Evolutionary conservation across 2,329 filamentous ascomycete species (phyloP).

Genomic region (Aspergillus piperis): DNA sequence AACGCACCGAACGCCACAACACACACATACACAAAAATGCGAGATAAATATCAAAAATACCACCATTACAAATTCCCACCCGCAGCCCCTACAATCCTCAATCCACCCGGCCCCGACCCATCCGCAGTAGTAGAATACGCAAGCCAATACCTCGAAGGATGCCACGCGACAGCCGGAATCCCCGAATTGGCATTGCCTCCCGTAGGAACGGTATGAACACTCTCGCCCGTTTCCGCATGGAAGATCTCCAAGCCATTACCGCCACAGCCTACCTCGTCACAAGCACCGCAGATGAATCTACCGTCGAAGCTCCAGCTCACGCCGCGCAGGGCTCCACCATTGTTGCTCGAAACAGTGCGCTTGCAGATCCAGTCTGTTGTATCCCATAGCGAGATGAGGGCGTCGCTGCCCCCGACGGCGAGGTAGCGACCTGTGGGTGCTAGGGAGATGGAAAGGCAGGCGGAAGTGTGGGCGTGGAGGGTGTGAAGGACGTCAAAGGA

Average conservation of each 20-base stretch:
- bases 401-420: conserved; percentile 51
- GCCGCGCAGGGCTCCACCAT: conserved; percentile 48
- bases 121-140: conserved; percentile 51
- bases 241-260: conserved; percentile 51
- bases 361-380: conserved; percentile 54
- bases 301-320: conserved; percentile 55
- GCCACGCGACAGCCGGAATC: conserved; percentile 52
- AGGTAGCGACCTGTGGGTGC: conserved; percentile 52
- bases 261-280: conserved; percentile 48
- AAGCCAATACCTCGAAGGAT: conserved; percentile 52
- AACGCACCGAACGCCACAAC: not conserved
- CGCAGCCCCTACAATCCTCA: conserved; percentile 52
- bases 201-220: conserved; percentile 48
- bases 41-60: too few relatives aligned
- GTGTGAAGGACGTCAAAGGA: conserved; percentile 48
- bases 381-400: conserved; percentile 54
- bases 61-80: conserved; percentile 38
- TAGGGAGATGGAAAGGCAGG: conserved; percentile 49
- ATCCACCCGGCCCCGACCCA: conserved; percentile 41
- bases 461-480: conserved; percentile 51
- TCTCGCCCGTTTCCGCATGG: conserved; percentile 53
- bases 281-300: conserved; percentile 50
- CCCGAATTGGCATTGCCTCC: conserved; percentile 37
- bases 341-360: conserved; percentile 48
- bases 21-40: not conserved